Conservation (phyloP, 306 rosid genomes). For the Sphenostylis stenocarpa region DNA sequence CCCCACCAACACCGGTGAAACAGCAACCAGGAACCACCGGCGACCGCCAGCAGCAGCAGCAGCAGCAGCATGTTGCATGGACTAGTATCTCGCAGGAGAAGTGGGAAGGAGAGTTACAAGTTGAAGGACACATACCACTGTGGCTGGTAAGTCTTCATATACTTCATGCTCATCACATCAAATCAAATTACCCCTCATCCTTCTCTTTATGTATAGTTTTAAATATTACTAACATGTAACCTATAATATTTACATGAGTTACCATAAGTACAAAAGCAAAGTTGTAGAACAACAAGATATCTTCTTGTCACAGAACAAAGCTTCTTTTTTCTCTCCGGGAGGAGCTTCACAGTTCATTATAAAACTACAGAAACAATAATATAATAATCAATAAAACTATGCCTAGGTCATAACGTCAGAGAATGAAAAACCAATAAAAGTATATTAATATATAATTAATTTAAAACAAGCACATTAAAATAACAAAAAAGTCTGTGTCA, state of each 20-base stretch:
- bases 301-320: neutral
- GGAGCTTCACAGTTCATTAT: neutral
- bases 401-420: slow-evolving; percentile 39
- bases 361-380: neutral
- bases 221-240: neutral
- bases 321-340: neutral
- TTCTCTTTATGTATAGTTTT: neutral
- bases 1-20: slow-evolving; percentile 32
- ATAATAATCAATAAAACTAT: neutral
- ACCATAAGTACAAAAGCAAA: neutral
- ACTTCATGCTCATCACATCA: neutral
- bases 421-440: neutral
- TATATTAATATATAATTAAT: neutral
- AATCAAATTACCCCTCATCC: neutral
- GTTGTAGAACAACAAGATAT: slow-evolving; percentile 3
- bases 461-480: neutral
- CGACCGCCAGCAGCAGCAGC: slow-evolving; percentile 46
- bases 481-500: neutral
- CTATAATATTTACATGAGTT: slow-evolving; percentile 1
- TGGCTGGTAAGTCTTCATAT: slow-evolving; percentile 65
- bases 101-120: slow-evolving; percentile 87
- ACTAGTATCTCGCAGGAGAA: slow-evolving; percentile 80
- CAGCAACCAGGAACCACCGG: neutral
- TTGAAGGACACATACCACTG: slow-evolving; percentile 72
- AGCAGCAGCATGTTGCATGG: slow-evolving; percentile 82